phyloP scores from a whole-genome alignment of 1,139 yeast genomes.

The Geotrichum bryndzae region DNA sequence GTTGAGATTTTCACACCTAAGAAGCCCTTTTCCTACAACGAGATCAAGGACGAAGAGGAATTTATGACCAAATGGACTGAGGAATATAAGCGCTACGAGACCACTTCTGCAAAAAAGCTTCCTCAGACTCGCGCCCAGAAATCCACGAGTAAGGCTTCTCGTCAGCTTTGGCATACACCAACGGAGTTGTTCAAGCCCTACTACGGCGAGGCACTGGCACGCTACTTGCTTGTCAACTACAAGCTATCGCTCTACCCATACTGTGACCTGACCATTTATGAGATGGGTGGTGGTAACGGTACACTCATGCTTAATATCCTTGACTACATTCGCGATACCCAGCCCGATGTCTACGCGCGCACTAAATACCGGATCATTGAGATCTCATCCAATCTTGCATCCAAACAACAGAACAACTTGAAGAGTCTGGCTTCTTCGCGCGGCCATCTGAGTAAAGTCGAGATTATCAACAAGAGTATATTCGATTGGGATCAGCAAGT shows the following conservation, averaged over 20 bases:
- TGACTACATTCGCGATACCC: conserved; percentile 54
- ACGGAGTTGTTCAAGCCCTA: conserved; percentile 74
- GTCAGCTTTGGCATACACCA: conserved; percentile 88
- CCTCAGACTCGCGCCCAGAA: conserved; percentile 19
- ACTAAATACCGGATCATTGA: conserved; percentile 73
- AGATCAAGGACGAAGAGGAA: conserved; percentile 59
- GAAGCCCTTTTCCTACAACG: conserved; percentile 48
- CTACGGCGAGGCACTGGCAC: conserved; percentile 79
- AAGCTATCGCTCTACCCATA: conserved; percentile 61
- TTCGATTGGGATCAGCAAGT: conserved; percentile 66
- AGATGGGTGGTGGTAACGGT: conserved; percentile 90
- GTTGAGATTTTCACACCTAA: conserved; percentile 60
- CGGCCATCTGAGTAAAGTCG: conserved; percentile 49
- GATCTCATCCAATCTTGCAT: conserved; percentile 62
- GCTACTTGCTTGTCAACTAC: conserved; percentile 65
- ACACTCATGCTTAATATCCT: conserved; percentile 76
- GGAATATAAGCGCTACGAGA: conserved; percentile 56
- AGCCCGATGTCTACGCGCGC: conserved; percentile 65
- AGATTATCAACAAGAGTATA: conserved; percentile 65
- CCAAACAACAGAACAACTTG: conserved; percentile 45
- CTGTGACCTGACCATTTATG: conserved; percentile 65
- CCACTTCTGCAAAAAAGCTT: conserved; percentile 24
- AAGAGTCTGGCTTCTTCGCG: conserved; percentile 34
- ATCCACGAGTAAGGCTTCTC: conserved; percentile 32
- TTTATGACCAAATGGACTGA: conserved; percentile 64